phyloP scores from a whole-genome alignment of 83 land plant species.

The Thuja plicata region DNA sequence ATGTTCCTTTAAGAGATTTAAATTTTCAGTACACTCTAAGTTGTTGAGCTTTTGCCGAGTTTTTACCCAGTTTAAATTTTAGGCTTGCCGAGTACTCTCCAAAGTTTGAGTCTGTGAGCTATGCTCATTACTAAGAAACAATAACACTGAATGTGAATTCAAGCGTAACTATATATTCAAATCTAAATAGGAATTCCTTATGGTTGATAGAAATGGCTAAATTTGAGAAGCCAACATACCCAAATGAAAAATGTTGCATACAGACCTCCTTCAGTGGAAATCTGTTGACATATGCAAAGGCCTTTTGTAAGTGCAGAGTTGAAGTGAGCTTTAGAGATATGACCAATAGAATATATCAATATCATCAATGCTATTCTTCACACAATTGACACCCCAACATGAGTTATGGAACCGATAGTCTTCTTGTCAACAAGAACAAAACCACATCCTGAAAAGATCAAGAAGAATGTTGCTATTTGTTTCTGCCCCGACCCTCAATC shows the following conservation, averaged over 20 bases:
- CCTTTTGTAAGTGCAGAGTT: constrained; percentile 67
- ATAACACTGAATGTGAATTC: background rate
- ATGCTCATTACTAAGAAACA: too few relatives aligned
- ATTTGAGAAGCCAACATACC: background rate
- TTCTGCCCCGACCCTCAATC: constrained; percentile 50
- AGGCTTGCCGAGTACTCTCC: too few relatives aligned
- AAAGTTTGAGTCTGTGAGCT: too few relatives aligned
- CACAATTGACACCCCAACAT: constrained; percentile 45
- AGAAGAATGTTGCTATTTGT: constrained; percentile 55
- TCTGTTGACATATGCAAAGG: constrained; percentile 43
- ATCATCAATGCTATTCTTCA: constrained; percentile 58
- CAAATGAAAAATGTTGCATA: background rate
- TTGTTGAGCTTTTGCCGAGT: too few relatives aligned
- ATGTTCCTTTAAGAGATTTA: too few relatives aligned
- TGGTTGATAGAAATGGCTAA: too few relatives aligned
- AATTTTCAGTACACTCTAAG: too few relatives aligned
- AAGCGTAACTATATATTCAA: background rate
- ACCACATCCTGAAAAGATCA: constrained; percentile 56
- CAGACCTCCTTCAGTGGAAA: constrained; percentile 54
- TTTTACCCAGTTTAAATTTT: too few relatives aligned
- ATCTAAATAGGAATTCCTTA: background rate
- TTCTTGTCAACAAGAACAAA: constrained; percentile 34
- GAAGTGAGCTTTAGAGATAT: constrained; percentile 73
- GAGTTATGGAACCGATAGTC: constrained; percentile 23
- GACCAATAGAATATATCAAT: constrained; percentile 60